These are phyloP conservation scores for Backusella circina DNA, from an alignment of 192 early-diverging fungal genomes.

Conservation along the genomic window DNA sequence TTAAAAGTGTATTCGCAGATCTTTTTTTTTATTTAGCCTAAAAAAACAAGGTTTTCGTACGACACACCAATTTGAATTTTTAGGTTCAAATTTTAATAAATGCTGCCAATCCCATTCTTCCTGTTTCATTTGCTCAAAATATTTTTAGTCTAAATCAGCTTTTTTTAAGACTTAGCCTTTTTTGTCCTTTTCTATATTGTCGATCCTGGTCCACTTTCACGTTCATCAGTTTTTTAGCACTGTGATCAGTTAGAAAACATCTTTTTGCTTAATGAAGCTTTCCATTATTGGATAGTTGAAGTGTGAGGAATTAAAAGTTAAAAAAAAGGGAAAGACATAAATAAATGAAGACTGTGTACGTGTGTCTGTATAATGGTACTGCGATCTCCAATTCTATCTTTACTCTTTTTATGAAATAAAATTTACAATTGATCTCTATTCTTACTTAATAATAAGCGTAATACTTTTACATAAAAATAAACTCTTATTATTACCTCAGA, in stretches of 20 bases:
- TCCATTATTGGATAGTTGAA: conserved; percentile 2
- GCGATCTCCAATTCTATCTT: not conserved
- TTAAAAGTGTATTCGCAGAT: conserved; percentile 2
- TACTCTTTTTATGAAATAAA: not conserved
- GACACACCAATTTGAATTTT: not conserved
- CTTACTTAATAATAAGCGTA: not conserved
- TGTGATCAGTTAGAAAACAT: not conserved
- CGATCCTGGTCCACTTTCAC: not conserved
- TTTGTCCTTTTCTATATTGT: not conserved
- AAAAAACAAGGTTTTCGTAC: not conserved
- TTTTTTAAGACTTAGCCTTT: not conserved
- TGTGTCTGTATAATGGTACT: not conserved
- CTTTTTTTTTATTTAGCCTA: conserved; percentile 6
- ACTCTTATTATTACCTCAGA: not conserved
- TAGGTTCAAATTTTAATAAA: not conserved
- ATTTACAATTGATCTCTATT: not conserved
- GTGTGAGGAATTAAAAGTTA: not conserved
- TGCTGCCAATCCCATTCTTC: conserved; percentile 10
- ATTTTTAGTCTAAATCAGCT: not conserved
- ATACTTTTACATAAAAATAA: not conserved
- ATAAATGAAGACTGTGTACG: no score
- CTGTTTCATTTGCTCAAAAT: conserved; percentile 5
- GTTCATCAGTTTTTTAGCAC: not conserved
- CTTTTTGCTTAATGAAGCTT: not conserved
- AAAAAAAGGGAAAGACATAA: not conserved